phyloP scores from a whole-genome alignment of 2,329 filamentous ascomycete species.

The Didymella segeticola region DNA sequence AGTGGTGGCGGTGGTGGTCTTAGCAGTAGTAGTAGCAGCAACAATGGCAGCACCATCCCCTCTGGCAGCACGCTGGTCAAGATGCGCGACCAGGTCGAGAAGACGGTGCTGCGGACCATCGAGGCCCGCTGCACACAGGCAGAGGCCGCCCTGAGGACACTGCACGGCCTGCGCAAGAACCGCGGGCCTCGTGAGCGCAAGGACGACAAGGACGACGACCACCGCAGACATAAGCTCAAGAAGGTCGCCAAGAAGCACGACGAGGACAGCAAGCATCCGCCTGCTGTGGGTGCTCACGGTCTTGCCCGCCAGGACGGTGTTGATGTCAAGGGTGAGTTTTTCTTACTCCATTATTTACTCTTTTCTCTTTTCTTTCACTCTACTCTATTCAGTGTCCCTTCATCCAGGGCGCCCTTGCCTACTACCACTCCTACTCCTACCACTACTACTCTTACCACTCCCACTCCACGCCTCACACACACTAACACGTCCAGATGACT shows the following conservation, averaged over 20 bases:
- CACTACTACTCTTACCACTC: no score
- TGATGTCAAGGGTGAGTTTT: conserved; percentile 42
- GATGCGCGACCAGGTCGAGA: conserved; percentile 71
- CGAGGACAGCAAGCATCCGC: conserved; percentile 66
- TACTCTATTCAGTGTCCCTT: no score
- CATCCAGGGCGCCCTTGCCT: no score
- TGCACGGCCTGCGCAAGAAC: conserved; percentile 71
- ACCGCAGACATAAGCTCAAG: conserved; percentile 53
- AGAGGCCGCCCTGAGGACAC: conserved; percentile 75
- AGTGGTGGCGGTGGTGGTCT: no score
- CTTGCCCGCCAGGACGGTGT: conserved; percentile 69
- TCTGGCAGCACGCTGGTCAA: conserved; percentile 69
- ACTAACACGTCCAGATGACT: conserved; percentile 45
- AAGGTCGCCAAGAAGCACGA: conserved; percentile 82
- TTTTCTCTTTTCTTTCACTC: no score
- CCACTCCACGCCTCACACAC: no score
- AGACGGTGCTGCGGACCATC: conserved; percentile 53
- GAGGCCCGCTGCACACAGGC: conserved; percentile 67
- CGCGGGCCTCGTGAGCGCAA: conserved; percentile 60
- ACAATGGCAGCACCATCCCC: conserved; percentile 56
- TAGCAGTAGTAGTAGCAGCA: conserved; percentile 57
- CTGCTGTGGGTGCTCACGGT: conserved; percentile 68
- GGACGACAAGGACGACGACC: conserved; percentile 58
- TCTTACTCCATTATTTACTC: no score
- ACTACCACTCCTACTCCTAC: no score